Evolutionary conservation across 2,329 filamentous ascomycete genomes (phyloP).

Genomic region (Beauveria medogensis): DNA sequence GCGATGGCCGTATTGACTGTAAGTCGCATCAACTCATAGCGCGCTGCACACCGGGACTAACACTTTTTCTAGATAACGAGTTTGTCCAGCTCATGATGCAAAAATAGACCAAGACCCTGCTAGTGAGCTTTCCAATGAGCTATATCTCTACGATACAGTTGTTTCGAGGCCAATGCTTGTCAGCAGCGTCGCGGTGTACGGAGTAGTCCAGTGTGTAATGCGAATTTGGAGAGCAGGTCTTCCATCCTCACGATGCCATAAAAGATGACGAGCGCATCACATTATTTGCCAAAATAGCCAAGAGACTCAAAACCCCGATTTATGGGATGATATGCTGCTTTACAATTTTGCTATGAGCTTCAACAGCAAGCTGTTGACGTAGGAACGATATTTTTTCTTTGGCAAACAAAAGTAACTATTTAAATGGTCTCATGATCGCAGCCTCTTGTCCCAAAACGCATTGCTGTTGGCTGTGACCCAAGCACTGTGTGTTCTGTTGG

Average conservation of each 20-base stretch:
- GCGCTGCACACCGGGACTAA: not conserved
- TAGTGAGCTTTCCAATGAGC: not conserved
- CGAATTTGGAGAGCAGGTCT: not conserved
- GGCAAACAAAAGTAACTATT: not conserved
- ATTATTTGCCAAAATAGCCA: not conserved
- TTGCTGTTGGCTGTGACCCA: too few relatives aligned
- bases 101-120: constrained; percentile 51
- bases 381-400: not conserved
- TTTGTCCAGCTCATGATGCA: constrained; percentile 96
- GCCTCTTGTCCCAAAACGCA: not conserved
- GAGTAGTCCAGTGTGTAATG: not conserved
- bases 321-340: not conserved
- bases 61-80: constrained; percentile 61
- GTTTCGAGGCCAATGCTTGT: not conserved
- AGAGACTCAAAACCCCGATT: not conserved
- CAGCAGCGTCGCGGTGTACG: not conserved
- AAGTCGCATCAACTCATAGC: constrained; percentile 25
- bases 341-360: not conserved
- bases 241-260: not conserved
- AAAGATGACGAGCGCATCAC: not conserved
- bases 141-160: not conserved
- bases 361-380: not conserved
- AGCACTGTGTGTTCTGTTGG: not conserved
- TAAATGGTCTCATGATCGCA: not conserved
- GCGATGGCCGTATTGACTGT: constrained; percentile 85